phyloP scores from a whole-genome alignment of 2,329 filamentous ascomycete genomes.

The Coniella vitis region DNA sequence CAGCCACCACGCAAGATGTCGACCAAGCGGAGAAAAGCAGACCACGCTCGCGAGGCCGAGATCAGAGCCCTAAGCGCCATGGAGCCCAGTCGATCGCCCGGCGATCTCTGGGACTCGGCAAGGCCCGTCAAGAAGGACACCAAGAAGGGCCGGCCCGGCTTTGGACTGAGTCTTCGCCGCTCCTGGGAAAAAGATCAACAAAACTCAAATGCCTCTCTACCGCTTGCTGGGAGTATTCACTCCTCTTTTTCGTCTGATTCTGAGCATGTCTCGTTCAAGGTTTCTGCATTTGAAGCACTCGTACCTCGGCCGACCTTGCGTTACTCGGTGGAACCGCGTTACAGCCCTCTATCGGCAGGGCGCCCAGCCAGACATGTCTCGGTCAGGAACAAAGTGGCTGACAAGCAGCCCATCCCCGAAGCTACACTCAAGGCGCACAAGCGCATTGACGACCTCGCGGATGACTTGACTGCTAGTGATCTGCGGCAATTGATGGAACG shows the following conservation, averaged over 20 bases:
- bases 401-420: constrained; percentile 50
- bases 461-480: constrained; percentile 78
- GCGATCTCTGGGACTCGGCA: constrained; percentile 53
- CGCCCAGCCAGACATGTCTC: constrained; percentile 11
- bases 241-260: constrained; percentile 71
- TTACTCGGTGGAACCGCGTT: constrained; percentile 58
- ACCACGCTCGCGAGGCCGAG: constrained; percentile 76
- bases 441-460: constrained; percentile 65
- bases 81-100: constrained; percentile 57
- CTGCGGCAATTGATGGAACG: constrained; percentile 85
- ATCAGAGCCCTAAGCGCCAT: constrained; percentile 76
- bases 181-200: constrained; percentile 46
- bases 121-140: constrained; percentile 56
- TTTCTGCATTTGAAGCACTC: constrained; percentile 74
- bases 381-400: constrained; percentile 33
- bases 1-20: constrained; percentile 61
- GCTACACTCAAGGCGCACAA: constrained; percentile 55
- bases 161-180: constrained; percentile 36
- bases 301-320: constrained; percentile 79
- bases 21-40: constrained; percentile 69
- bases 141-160: constrained; percentile 55
- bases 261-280: constrained; percentile 69
- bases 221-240: constrained; percentile 65
- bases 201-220: constrained; percentile 68
- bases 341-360: constrained; percentile 29